Evolutionary conservation across 2,329 filamentous ascomycete genomes (phyloP), one percentile per base, ranked within the genome.

Genomic region (Pyricularia sp.): DNA sequence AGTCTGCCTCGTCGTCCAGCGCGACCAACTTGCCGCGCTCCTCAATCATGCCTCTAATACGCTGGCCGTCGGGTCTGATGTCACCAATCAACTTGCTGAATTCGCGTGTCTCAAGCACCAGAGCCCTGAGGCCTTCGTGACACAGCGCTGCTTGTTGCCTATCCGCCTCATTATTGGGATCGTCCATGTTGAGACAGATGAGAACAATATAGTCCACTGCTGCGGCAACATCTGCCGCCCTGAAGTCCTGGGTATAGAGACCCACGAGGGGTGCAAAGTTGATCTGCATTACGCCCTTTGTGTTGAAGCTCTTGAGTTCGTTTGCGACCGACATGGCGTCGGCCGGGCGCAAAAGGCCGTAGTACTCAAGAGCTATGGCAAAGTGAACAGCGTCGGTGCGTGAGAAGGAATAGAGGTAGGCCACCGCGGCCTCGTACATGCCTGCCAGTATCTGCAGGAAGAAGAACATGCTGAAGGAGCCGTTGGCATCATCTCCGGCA

Each of bases 351-450:
- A 99, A 82, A 70, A 99, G 84, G 17, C 94, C 94, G 77, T 97
- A 97, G 80, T 91, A 97, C 73, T 90, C 89, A 64, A 99, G 85
- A 0, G 90, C 93, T 75, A 98, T 90, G 26, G 93, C 93, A 76
- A 98, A 97, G 82, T 99, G 96, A 66, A 97, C 92, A 28, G 94
- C 94, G 72, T 97, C 94, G 64, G 97, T 88, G 75, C 97, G 96
- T 67, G 93, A 92, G 81, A 97, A 95, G 65, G 89, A 87, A 77
- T 97, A 97, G 23, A 99, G 86, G 78, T 96, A 98, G 36, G 92
- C 90, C 68, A 99, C 85, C 20, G 94, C 95, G 75, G 95, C 90
- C 80, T 99, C 95, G 73, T 97, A 99, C 86, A 97, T 90, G 72
- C 95, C 95, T 33, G 92, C 90, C 67, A 98, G 83, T 61, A 97